Conservation (phyloP, 805 yeast genomes). For the Candida dajiaensis region DNA sequence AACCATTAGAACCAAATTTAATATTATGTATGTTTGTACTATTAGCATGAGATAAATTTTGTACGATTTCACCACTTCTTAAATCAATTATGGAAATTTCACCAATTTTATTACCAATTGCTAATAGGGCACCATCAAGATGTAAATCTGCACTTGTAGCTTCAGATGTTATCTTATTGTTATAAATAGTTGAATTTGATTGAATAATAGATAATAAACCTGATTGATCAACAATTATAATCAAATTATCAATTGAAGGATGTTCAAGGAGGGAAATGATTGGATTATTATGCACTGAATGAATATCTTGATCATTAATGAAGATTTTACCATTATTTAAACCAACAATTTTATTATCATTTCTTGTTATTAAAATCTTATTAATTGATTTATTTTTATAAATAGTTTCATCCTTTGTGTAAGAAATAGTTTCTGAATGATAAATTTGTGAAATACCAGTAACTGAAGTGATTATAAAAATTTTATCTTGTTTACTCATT, state of each 20-base stretch:
- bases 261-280: constrained; percentile 27
- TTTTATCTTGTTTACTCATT: not conserved
- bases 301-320: constrained; percentile 6
- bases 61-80: constrained; percentile 27
- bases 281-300: constrained; percentile 4
- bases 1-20: constrained; percentile 58
- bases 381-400: constrained; percentile 11
- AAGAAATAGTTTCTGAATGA: constrained; percentile 4
- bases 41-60: constrained; percentile 14
- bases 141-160: constrained; percentile 27
- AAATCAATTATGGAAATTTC: constrained; percentile 30
- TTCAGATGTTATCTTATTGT: not conserved
- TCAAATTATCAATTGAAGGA: constrained; percentile 28
- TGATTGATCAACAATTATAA: constrained; percentile 24
- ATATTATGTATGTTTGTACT: constrained; percentile 27
- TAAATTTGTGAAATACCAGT: constrained; percentile 15
- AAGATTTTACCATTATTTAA: constrained; percentile 12
- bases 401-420: constrained; percentile 10
- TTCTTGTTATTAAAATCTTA: constrained; percentile 3
- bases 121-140: constrained; percentile 42
- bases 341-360: constrained; percentile 9
- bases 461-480: constrained; percentile 12
- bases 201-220: constrained; percentile 22
- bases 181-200: constrained; percentile 3
- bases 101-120: constrained; percentile 26